Conservation (phyloP, 208 protist species). For the Porcisia hertigi region DNA sequence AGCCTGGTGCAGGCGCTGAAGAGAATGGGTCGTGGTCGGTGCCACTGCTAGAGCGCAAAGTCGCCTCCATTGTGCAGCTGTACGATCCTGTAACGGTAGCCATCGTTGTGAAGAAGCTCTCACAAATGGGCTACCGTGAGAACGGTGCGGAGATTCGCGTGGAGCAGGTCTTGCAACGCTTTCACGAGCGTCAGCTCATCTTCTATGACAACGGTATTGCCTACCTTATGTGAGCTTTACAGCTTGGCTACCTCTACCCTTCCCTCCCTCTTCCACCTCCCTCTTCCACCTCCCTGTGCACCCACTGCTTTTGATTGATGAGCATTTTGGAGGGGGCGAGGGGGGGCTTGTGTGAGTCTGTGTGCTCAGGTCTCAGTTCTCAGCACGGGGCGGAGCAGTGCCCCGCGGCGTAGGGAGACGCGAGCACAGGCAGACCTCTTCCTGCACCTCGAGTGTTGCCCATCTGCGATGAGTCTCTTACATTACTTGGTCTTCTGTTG, state of each 20-base stretch:
- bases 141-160: conserved; percentile 39
- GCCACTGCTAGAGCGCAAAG: conserved; percentile 53
- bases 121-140: conserved; percentile 64
- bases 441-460: no score
- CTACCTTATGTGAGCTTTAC: conserved; percentile 61
- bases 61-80: conserved; percentile 77
- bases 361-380: neutral
- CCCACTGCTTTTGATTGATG: neutral
- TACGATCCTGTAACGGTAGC: conserved; percentile 80
- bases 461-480: neutral
- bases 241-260: neutral
- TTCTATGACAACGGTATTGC: conserved; percentile 85
- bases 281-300: neutral
- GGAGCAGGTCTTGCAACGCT: conserved; percentile 56
- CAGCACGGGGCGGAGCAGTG: neutral
- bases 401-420: no score
- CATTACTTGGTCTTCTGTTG: neutral
- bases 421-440: no score
- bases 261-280: neutral
- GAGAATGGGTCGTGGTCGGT: conserved; percentile 26
- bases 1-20: neutral
- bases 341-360: neutral
- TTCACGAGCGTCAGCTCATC: conserved; percentile 80
- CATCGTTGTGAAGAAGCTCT: conserved; percentile 79
- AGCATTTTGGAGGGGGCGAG: neutral